Base-by-base conservation (phyloP, 305 asterid species). In the Nicotiana rustica region DNA sequence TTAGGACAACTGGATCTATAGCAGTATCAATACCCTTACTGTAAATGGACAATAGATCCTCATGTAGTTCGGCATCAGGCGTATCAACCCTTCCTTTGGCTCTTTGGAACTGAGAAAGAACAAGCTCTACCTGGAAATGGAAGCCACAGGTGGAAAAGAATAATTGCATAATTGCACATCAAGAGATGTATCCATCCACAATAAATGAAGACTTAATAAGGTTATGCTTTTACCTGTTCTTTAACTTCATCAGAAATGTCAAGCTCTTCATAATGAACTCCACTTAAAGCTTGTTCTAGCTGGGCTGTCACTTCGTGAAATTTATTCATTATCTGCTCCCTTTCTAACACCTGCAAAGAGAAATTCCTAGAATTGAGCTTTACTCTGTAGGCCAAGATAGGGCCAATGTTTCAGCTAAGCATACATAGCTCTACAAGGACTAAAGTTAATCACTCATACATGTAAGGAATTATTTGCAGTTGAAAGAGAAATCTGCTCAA, bases 231-330 rank as follows among this genome's bases (percentile, higher is more conserved):
- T 81, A 95, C 99, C 91, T 94, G 99, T 82, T 95, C 99, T 86
- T 93, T 92, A 66, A 95, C 97, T 91, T 95, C 98, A 88, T 94
- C 97, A 17, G 98, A 89, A 71, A 95, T 90, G 88, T 95, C 98
- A 35, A 95, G 98, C 77, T 89, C 88, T 83, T 94, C 98, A 73
- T 88, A 90, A 70, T 96, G 89, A 90, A 92, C 88, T 84, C 90
- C 90, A 87, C 90, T 87, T 70, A 95, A 92, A 81, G 98, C 92
- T 70, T 91, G 94, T 88, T 95, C 99, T 89, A 95, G 77, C 70
- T 89, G 90, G 79, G 90, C 81, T 4, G 98, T 95, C 80, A 93
- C 94, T 83, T 91, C 96, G 79, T 91, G 92, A 90, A 92, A 93
- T 82, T 80, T 89, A 78, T 79, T 85, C 92, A 90, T 89, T 84